Evolutionary conservation across 2,329 filamentous ascomycete genomes (phyloP).

Genomic region (Nakataea oryzae): DNA sequence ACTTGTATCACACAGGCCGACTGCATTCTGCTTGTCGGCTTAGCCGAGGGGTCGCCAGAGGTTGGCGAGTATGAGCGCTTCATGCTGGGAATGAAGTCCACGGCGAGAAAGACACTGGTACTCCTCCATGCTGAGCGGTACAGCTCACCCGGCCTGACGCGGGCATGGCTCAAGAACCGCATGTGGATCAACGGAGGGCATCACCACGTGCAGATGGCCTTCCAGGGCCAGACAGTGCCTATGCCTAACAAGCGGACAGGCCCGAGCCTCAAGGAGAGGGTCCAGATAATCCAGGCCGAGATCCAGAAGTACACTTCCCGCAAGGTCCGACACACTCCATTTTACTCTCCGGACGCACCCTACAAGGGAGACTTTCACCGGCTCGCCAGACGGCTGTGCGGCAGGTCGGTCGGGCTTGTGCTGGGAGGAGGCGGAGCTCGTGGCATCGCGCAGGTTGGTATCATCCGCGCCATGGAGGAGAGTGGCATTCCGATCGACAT

Average conservation of each 20-base stretch:
- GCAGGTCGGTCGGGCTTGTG: constrained; percentile 88
- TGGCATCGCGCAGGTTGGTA: constrained; percentile 85
- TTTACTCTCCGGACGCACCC: constrained; percentile 84
- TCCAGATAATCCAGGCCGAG: constrained; percentile 90
- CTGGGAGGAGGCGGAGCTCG: constrained; percentile 88
- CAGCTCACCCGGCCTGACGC: constrained; percentile 71
- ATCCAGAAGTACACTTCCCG: constrained; percentile 97
- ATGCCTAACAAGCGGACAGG: constrained; percentile 70
- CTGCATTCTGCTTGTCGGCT: constrained; percentile 83
- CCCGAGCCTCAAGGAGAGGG: constrained; percentile 77
- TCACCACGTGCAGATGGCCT: constrained; percentile 94
- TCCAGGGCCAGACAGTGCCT: constrained; percentile 65
- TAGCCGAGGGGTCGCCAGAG: constrained; percentile 79
- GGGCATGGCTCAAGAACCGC: constrained; percentile 83
- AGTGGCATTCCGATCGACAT: constrained; percentile 94
- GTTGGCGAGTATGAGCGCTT: constrained; percentile 97
- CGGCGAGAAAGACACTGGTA: constrained; percentile 85
- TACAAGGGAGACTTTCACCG: constrained; percentile 97
- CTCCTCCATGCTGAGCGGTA: constrained; percentile 83
- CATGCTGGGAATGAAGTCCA: constrained; percentile 93
- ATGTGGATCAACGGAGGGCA: constrained; percentile 98
- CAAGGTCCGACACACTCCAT: constrained; percentile 76
- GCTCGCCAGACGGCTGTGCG: constrained; percentile 78
- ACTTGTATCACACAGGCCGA: constrained; percentile 96
- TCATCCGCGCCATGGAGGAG: constrained; percentile 91